A percentile compares a stretch with the other conserved stretches of the same genome.
These are phyloP conservation scores for Bimuria novae-zelandiae DNA, from an alignment of 2,329 filamentous ascomycete genomes.

Conservation along the genomic window DNA sequence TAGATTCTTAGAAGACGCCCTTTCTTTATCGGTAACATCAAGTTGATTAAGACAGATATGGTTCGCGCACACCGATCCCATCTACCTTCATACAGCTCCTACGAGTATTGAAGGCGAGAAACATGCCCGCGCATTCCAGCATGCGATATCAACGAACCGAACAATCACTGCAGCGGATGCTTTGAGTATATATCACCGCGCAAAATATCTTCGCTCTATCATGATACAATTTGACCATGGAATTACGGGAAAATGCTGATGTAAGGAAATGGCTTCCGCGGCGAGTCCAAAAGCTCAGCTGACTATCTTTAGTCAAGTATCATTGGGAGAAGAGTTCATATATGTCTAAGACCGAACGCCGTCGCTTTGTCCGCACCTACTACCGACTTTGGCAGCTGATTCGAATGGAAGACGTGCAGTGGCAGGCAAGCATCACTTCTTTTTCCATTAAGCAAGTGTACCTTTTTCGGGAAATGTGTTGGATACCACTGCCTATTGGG, in stretches of 20 bases:
- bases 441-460: slow-evolving; percentile 4
- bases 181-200: not conserved
- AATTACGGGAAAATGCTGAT: not conserved
- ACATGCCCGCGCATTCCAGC: not conserved
- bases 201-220: not conserved
- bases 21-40: not conserved
- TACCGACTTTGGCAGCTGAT: slow-evolving; percentile 9
- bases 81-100: not conserved
- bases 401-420: not conserved
- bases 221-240: not conserved
- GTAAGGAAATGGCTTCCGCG: not conserved
- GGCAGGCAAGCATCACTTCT: not conserved
- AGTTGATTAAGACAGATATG: not conserved
- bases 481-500: slow-evolving; percentile 4
- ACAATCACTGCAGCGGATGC: not conserved
- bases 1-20: not conserved
- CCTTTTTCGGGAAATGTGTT: slow-evolving; percentile 5
- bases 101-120: not conserved
- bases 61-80: not conserved
- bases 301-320: not conserved
- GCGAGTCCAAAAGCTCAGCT: not conserved
- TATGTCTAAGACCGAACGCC: not conserved
- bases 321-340: not conserved
- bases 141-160: not conserved
- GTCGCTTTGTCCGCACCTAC: slow-evolving; percentile 9